These are phyloP conservation scores for Actinomortierella ambigua DNA, from an alignment of 371 early-diverging fungal genomes.

Conservation along the genomic window DNA sequence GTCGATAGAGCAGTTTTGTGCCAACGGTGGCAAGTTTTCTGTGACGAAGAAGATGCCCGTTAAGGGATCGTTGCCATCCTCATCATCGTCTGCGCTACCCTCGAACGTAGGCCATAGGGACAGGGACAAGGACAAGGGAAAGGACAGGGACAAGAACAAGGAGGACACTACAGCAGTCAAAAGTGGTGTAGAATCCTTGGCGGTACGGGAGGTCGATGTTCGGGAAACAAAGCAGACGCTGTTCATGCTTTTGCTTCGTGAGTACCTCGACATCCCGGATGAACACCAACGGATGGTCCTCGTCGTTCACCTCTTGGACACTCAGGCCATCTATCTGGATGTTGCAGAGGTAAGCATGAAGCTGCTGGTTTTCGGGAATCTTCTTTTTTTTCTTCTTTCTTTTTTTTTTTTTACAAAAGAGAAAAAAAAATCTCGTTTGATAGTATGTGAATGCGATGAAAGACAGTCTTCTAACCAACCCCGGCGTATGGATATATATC, in stretches of 20 bases:
- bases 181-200: constrained; percentile 30
- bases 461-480: no score
- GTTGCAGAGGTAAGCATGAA: constrained; percentile 52
- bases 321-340: constrained; percentile 68
- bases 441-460: no score
- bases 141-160: no score
- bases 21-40: constrained; percentile 51
- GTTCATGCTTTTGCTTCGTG: constrained; percentile 17
- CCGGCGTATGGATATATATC: no score
- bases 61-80: constrained; percentile 36
- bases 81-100: constrained; percentile 20
- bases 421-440: no score
- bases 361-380: not conserved
- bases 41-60: constrained; percentile 8
- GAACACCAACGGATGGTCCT: constrained; percentile 53
- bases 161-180: constrained; percentile 10
- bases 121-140: constrained; percentile 1
- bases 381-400: no score
- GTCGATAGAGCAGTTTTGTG: constrained; percentile 71
- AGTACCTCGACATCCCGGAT: constrained; percentile 31
- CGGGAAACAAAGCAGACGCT: constrained; percentile 11
- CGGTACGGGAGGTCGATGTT: constrained; percentile 50
- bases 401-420: constrained; percentile 2
- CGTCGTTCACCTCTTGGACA: constrained; percentile 61
- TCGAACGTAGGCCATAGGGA: no score